phyloP scores from a whole-genome alignment of 2,329 filamentous ascomycete species.

The Diaporthe ampelina region DNA sequence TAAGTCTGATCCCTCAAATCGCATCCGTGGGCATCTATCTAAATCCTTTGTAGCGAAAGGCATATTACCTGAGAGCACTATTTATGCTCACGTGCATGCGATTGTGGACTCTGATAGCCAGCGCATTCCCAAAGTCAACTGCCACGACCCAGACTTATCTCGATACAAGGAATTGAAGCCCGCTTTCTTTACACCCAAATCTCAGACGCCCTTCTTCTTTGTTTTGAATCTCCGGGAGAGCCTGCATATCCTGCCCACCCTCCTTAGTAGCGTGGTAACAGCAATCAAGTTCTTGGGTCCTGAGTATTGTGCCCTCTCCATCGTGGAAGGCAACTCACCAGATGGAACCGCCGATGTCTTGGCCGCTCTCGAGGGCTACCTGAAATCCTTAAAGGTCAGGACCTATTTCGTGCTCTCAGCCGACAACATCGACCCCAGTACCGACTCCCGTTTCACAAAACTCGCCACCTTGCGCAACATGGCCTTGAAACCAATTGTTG shows the following conservation, averaged over 20 bases:
- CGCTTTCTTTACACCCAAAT: background rate
- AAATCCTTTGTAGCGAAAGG: background rate
- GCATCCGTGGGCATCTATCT: background rate
- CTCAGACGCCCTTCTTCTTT: constrained; percentile 51
- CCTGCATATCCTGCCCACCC: constrained; percentile 50
- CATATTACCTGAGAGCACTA: background rate
- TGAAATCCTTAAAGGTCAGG: constrained; percentile 52
- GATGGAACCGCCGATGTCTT: constrained; percentile 64
- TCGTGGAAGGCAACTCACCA: constrained; percentile 68
- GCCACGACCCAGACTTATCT: background rate
- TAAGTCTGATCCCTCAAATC: background rate
- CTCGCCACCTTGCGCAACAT: no score
- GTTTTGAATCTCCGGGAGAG: constrained; percentile 55
- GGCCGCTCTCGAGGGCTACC: constrained; percentile 44
- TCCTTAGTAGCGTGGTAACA: constrained; percentile 63
- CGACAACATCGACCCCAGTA: constrained; percentile 50
- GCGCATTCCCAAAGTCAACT: background rate
- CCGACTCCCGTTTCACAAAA: no score
- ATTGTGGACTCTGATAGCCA: background rate
- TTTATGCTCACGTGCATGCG: background rate
- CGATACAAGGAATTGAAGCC: background rate
- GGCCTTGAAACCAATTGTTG: no score
- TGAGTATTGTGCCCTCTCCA: constrained; percentile 64
- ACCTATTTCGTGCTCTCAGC: constrained; percentile 57
- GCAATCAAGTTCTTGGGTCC: constrained; percentile 64